Base-by-base conservation (phyloP, 192 early-diverging fungal species). In the Coemansia nantahalensis region DNA sequence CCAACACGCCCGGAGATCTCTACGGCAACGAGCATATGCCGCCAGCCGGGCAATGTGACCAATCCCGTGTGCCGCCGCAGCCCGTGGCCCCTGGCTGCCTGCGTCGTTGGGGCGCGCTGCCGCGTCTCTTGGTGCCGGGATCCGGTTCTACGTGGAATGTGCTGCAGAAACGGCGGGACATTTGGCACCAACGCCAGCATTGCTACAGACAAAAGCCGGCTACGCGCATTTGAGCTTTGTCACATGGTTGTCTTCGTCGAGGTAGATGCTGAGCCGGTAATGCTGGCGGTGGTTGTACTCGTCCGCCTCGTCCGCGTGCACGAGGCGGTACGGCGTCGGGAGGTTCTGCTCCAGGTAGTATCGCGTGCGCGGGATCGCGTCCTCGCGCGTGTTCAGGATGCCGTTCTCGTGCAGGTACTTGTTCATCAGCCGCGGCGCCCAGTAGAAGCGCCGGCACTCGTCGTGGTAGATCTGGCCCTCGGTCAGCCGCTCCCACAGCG, bases 351-450 rank as follows among this genome's bases (percentile, higher is more conserved):
- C 65, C 26, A 38, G 32, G 30, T 45, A 64, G 21, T 45, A 46
- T 36, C 72, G 56, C 5, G 56, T 65, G 15, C 59, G 49, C 10
- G 72, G 60, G 23, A 68, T 76, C 5, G 40, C 32, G 8, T 76
- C 48, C 11, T 68, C 65, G 8, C 72, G 53, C 24, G 60, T 65
- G 59, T 76, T 68, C 6, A 76, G 26, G 3, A 76, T 45, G 8
- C 61, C 56, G 34, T 76, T 68, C 28, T 76, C 54, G 57, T 76
- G 72, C 55, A 76, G 36, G 28, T 54, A 76, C 42, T 61, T 68
- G 72, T 68, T 68, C 65, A 76, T 76, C 14, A 76, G 61, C n/a
- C 61, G 65, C 0, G 72, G 65, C 28, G 72, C 53, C 65, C 72
- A 76, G 54, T 68, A 76, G 31, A 76, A 76, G 18, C 61, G 48